These are phyloP conservation scores for Mucor lusitanicus DNA, from an alignment of 371 early-diverging fungal genomes.

Conservation along the genomic window DNA sequence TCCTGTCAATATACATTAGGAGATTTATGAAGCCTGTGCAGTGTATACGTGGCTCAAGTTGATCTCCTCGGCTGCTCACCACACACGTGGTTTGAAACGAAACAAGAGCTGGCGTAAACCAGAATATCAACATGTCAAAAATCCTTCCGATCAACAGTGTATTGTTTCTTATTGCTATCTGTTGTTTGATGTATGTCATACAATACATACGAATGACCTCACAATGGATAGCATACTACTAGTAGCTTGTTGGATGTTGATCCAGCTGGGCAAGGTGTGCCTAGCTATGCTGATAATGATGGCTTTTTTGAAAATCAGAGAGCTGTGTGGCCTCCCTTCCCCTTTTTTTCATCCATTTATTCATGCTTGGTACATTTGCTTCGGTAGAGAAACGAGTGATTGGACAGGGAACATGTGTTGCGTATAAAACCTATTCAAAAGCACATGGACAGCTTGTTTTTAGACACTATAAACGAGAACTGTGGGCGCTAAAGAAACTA, in stretches of 20 bases:
- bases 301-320: too few species aligned
- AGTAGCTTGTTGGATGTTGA: too few species aligned
- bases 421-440: constrained; percentile 45
- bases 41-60: not conserved
- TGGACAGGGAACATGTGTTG: constrained; percentile 18
- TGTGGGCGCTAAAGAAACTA: constrained; percentile 32
- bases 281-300: too few species aligned
- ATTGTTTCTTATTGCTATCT: not conserved
- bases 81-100: not conserved
- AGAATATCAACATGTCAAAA: not conserved
- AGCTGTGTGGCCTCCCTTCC: too few species aligned
- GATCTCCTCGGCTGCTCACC: not conserved
- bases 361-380: constrained; percentile 38
- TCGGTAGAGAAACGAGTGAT: constrained; percentile 25
- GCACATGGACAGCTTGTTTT: constrained; percentile 33
- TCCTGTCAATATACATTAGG: not conserved
- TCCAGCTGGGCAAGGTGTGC: too few species aligned
- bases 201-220: not conserved
- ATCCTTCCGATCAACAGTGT: not conserved
- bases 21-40: not conserved
- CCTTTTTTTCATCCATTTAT: not conserved
- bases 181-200: not conserved
- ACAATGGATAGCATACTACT: too few species aligned
- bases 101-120: not conserved
- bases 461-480: constrained; percentile 40